phyloP scores from a whole-genome alignment of 176 grass and related monocot species.

The bread wheat (Triticum aestivum) region IWGSC_CS_RefSeq_v2.1 NC_057804.1:422113739-422114238 shows the following conservation, averaged over 20 bases:
- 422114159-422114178: too few relatives aligned
- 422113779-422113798: constrained; percentile 68
- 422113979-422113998: background rate
- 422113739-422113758: background rate
- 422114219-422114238: too few relatives aligned
- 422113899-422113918: background rate
- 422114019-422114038: too few relatives aligned
- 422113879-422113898: constrained; percentile 11
- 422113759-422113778: constrained; percentile 40
- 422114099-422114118: too few relatives aligned
- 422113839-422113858: constrained; percentile 16
- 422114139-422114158: too few relatives aligned
- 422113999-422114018: background rate
- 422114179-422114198: too few relatives aligned
- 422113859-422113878: constrained; percentile 20
- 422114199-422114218: too few relatives aligned
- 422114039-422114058: too few relatives aligned
- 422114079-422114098: too few relatives aligned
- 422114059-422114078: too few relatives aligned
- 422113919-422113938: constrained; percentile 1
- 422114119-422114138: too few relatives aligned
- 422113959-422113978: background rate
- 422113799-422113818: constrained; percentile 81
- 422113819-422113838: constrained; percentile 74
- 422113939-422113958: background rate